These are phyloP conservation scores for Gossypium australe DNA, from an alignment of 345 rosid species.

Conservation along the genomic window DNA sequence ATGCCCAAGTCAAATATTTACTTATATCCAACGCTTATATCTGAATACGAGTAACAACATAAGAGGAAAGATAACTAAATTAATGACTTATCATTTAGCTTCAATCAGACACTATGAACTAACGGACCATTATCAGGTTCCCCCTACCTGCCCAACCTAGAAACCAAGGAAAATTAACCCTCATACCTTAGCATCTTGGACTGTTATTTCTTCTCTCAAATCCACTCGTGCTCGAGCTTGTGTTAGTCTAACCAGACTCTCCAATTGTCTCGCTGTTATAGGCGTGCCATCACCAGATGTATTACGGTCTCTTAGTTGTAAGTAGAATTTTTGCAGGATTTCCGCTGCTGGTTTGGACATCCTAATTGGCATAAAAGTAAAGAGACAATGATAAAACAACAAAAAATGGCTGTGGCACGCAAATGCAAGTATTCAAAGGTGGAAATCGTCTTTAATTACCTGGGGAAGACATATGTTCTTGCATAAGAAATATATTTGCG, in stretches of 20 bases:
- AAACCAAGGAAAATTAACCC: background rate
- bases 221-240: slow-evolving; percentile 96
- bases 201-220: slow-evolving; percentile 85
- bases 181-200: slow-evolving; percentile 76
- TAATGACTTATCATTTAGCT: background rate
- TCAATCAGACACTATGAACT: slow-evolving; percentile 4
- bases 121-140: slow-evolving; percentile 7
- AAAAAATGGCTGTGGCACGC: background rate
- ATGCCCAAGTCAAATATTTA: too few relatives aligned
- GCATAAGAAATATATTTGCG: slow-evolving; percentile 92
- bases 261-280: slow-evolving; percentile 94
- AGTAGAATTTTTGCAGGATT: slow-evolving; percentile 79
- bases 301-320: slow-evolving; percentile 75
- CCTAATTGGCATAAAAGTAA: slow-evolving; percentile 32
- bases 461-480: slow-evolving; percentile 70
- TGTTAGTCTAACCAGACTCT: slow-evolving; percentile 87
- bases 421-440: slow-evolving; percentile 5
- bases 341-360: slow-evolving; percentile 91
- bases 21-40: too few relatives aligned
- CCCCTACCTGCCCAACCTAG: background rate
- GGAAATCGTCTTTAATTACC: slow-evolving; percentile 39
- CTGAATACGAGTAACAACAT: too few relatives aligned
- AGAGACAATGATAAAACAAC: background rate
- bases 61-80: background rate
- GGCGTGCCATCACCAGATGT: slow-evolving; percentile 93